Base-by-base conservation (phyloP, 73 alveolate genomes). In the Paramecium caudatum region DNA sequence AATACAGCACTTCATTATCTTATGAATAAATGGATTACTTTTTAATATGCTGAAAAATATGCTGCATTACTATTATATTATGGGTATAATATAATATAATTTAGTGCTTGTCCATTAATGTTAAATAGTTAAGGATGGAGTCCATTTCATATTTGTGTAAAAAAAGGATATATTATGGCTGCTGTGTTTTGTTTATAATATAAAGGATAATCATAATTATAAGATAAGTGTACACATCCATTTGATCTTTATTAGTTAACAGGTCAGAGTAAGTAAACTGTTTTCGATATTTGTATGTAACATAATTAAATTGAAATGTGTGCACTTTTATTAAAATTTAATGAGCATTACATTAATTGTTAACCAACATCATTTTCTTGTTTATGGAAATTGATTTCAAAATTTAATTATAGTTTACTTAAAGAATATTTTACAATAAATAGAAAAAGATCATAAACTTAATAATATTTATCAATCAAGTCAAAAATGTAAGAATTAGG, bases 201-300 rank as follows among this genome's bases (percentile, higher is more conserved):
- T 55, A 55, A 55, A 23, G 80, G 80, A 55, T 55, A 55, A 55
- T 25, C 30, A 19, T 37, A 55, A 27, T 27, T 55, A 9, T 55
- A 23, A 27, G 80, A 55, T 21, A 55, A 43, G 30, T 55, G 80
- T 21, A 27, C 80, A 21, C 80, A 55, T 27, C 80, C 80, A 27
- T 55, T 55, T 55, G 80, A 55, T 27, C 23, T 55, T 4, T 27
- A 37, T 19, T 55, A 55, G 30, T 37, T 55, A 19, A 55, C 80
- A 23, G 80, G 80, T 10, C 23, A 27, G 30, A 43, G 30, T 55
- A 55, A 23, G 23, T 55, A 27, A 55, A 55, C 23, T 10, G 80
- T 55, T 23, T 55, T 55, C 16, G 80, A 55, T 55, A 55, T 55
- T 55, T 55, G 80, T 43, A 55, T 55, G 80, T 43, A 55, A 55